Evolutionary conservation across 2,329 filamentous ascomycete species (phyloP), one percentile per base, ranked within the genome.

Genomic region (Geosmithia morbida): DNA sequence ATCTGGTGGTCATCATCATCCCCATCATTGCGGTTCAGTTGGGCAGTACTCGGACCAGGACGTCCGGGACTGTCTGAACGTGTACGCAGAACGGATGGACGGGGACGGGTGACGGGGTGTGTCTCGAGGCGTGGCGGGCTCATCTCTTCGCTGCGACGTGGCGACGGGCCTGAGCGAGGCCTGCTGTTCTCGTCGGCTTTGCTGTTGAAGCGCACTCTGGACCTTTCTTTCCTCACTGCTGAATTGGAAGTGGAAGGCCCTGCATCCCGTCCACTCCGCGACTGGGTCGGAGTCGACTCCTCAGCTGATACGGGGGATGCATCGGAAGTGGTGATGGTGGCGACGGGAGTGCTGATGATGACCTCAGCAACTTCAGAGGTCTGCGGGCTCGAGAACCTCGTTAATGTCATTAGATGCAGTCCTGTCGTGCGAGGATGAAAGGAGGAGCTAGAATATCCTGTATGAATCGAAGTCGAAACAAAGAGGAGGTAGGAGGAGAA

Each of bases 121-220:
- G 10, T 42, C 7, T 18, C 40, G 8, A n/a, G 40, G 7, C 40
- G 40, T 18, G 40, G n/a, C 18, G 40, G 40, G 40, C n/a, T 37
- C 33, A 37, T 37, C 33, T 37, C 33, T 13, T 37, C 33, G 33
- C 33, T 37, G 33, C 33, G 33, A 11, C 33, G 33, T 37, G 33
- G 33, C 11, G 33, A 37, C 13, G 33, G 33, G 11, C 17, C 41
- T 42, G 41, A 44, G 18, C 20, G 43, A 13, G 16, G 43, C 8
- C 26, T 22, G 43, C 43, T 42, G 40, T 10, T 42, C 40, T 55
- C 57, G 17, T 54, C 65, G 26, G 67, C 65, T 48, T 61, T 66
- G 57, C 68, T 72, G 54, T 71, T 71, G 52, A 72, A 72, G 7
- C 69, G 63, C 26, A 72, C 69, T 26, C 69, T 65, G 2, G 65